Evolutionary conservation across 2,329 filamentous ascomycete species (phyloP).

Genomic region (Cladophialophora psammophila): DNA sequence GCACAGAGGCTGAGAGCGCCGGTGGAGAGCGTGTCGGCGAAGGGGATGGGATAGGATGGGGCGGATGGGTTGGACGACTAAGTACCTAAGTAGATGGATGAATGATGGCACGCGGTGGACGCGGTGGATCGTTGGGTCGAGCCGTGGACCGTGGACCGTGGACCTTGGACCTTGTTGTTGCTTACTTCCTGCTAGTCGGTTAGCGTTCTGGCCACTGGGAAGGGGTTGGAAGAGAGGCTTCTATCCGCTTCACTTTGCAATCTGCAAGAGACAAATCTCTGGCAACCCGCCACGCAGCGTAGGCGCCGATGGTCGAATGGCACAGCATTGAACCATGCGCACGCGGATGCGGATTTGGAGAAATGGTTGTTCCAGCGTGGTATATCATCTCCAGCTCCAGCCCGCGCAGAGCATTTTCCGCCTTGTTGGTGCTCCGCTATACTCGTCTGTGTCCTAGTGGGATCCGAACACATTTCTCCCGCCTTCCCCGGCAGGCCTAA

Average conservation of each 20-base stretch:
- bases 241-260: conserved; percentile 19
- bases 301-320: neutral
- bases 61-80: neutral
- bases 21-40: neutral
- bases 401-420: conserved; percentile 14
- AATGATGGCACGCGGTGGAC: too few species aligned
- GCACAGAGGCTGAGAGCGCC: neutral
- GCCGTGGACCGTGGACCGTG: neutral
- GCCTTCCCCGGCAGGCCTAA: conserved; percentile 26
- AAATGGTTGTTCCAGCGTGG: conserved; percentile 9
- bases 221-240: conserved; percentile 7
- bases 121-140: neutral
- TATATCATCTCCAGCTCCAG: conserved; percentile 15
- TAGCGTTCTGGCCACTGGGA: conserved; percentile 6
- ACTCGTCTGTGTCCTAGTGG: conserved; percentile 14
- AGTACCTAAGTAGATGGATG: neutral
- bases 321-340: neutral
- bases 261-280: conserved; percentile 9
- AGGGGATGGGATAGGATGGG: neutral
- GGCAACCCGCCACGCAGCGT: neutral
- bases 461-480: conserved; percentile 19
- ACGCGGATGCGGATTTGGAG: conserved; percentile 6
- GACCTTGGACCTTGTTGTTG: conserved; percentile 7
- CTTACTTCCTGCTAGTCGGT: conserved; percentile 5
- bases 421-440: conserved; percentile 14